Evolutionary conservation across 495 filamentous ascomycete genomes (phyloP).

Genomic region (Rhypophila decipiens): DNA sequence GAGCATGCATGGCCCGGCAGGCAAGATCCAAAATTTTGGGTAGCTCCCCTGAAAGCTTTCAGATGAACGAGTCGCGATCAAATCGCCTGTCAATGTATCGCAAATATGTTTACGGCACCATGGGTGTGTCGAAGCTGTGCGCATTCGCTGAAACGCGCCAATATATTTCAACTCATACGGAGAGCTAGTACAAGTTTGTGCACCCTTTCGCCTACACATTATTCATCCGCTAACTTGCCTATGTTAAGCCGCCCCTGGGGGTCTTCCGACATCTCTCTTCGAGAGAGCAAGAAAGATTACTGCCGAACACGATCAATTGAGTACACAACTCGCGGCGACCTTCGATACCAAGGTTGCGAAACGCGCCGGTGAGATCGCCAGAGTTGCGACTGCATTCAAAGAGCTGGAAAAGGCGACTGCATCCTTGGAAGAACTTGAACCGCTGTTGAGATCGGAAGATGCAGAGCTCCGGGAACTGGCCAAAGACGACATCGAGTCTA

Average conservation of each 20-base stretch:
- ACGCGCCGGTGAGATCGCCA: conserved; percentile 66
- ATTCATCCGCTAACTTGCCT: neutral
- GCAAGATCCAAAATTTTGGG: conserved; percentile 5
- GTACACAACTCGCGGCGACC: conserved; percentile 47
- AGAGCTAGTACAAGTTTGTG: conserved; percentile 40
- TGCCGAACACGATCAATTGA: conserved; percentile 54
- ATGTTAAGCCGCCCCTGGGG: neutral
- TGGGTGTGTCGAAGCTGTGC: conserved; percentile 50
- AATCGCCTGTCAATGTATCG: conserved; percentile 4
- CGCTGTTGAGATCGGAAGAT: conserved; percentile 45
- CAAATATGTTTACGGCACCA: conserved; percentile 46
- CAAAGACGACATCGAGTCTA: conserved; percentile 64
- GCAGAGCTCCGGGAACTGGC: conserved; percentile 58
- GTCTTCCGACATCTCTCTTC: conserved; percentile 33
- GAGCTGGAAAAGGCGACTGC: conserved; percentile 59
- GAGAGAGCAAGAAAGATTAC: conserved; percentile 34
- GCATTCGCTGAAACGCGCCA: conserved; percentile 32
- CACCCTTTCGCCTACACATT: neutral
- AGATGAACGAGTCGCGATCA: neutral
- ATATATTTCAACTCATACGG: conserved; percentile 28
- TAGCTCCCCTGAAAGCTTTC: neutral
- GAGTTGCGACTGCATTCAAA: conserved; percentile 60
- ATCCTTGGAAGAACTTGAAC: conserved; percentile 47
- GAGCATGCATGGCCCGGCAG: no score
- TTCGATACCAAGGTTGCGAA: conserved; percentile 73